A percentile compares a stretch with the other conserved stretches of the same genome.
Evolutionary conservation across 108 stramenopile species (phyloP).

Genomic region (Nitzschia palea): DNA sequence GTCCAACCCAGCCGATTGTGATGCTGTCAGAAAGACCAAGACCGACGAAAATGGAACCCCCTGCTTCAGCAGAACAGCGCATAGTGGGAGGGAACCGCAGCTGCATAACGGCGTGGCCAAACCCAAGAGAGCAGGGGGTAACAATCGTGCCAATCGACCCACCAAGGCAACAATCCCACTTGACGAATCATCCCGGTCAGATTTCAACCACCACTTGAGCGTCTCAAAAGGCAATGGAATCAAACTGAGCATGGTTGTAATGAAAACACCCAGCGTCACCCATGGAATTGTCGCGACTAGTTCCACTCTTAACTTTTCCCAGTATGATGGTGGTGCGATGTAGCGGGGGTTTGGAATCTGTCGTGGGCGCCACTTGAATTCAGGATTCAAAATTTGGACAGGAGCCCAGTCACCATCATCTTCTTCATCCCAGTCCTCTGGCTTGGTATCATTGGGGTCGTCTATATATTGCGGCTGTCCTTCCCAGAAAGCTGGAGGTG

Average conservation of each 20-base stretch:
- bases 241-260: constrained; percentile 10
- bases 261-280: constrained; percentile 27
- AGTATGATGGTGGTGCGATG: constrained; percentile 21
- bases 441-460: constrained; percentile 13
- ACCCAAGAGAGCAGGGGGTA: constrained; percentile 22
- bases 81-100: constrained; percentile 35
- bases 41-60: constrained; percentile 26
- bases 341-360: constrained; percentile 25
- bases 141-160: neutral
- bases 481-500: neutral
- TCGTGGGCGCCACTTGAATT: constrained; percentile 19
- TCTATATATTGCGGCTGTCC: constrained; percentile 5
- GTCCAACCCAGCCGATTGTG: constrained; percentile 39
- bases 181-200: neutral
- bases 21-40: constrained; percentile 33
- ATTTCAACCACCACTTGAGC: neutral
- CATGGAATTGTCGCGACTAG: constrained; percentile 21
- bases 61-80: constrained; percentile 20
- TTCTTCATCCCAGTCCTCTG: constrained; percentile 38
- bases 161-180: neutral
- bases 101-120: constrained; percentile 36
- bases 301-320: constrained; percentile 16
- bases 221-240: constrained; percentile 14
- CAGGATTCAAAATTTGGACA: constrained; percentile 22
- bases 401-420: constrained; percentile 38